Evolutionary conservation across 192 early-diverging fungal genomes (phyloP), one percentile per base, ranked within the genome.

Genomic region (Umbelopsis isabellina): DNA sequence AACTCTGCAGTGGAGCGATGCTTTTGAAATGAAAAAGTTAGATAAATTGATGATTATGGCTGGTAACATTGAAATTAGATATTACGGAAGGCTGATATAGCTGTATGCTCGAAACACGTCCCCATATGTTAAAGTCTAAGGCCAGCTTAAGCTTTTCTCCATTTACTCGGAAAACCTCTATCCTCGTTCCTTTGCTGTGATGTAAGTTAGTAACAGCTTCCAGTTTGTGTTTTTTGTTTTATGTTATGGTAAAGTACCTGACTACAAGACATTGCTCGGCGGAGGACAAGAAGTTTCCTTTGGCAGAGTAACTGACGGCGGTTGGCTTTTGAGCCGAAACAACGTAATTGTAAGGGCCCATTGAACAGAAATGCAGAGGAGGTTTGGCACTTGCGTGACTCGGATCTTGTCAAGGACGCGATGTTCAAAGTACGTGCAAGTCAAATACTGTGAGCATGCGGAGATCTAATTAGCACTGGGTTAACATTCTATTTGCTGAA

Each of bases 311-410:
- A 2, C 79, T 80, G 41, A 95, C 92, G 6, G 93, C 85, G 66
- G 90, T 91, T 46, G 93, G 82, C 84, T 92, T 93, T 68, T 94
- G 88, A 16, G 94, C 95, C 22, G 91, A 91, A 33, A 92, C 92
- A 30, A 93, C 90, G 76, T 94, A 93, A 51, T 91, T 85, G 72
- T 87, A 87, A 33, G 68, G 72, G 49, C 66, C 69, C 78, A 79
- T 79, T 55, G 25, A 27, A 22, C 25, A 6, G 11, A 9, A 55
- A 55, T 55, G 52, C 16, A 25, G 23, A 55, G 52, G 27, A 3
- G 27, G 6, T 16, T 13, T 16, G 6, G 30, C 52, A 30, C 52
- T 27, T 12, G 21, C 10, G 23, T 23, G 25, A 8, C 52, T 30
- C 27, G 10, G 23, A 55, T 55, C 52, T 22, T 55, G 25, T 9